Conservation (phyloP, 306 rosid species). For the Oemleria cerasiformis region DNA sequence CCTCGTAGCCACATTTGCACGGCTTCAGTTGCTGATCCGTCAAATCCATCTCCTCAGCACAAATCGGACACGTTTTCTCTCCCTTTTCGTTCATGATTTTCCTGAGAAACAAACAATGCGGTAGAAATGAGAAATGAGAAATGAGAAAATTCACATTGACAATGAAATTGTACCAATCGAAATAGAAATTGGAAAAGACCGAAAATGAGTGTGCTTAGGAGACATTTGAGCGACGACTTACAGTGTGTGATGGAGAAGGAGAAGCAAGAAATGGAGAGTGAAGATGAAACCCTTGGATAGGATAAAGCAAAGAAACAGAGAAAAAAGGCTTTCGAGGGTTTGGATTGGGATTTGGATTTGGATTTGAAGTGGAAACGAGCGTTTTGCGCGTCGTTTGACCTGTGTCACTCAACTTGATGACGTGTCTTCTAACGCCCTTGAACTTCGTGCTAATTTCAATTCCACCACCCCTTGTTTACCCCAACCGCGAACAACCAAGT, state of each 20-base stretch:
- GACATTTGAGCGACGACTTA: neutral
- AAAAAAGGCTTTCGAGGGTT: neutral
- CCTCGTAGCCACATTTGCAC: constrained; percentile 97
- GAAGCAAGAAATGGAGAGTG: neutral
- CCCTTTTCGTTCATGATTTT: constrained; percentile 88
- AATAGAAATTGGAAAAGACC: neutral
- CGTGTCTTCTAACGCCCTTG: constrained; percentile 7
- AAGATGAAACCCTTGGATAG: neutral
- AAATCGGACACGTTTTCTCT: constrained; percentile 92
- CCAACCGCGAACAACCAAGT: neutral
- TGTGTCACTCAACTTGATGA: neutral
- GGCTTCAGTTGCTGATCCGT: constrained; percentile 98
- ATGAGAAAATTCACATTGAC: neutral
- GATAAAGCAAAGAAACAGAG: neutral
- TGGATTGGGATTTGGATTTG: neutral
- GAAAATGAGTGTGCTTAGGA: neutral
- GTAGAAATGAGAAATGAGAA: neutral
- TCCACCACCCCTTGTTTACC: constrained; percentile 1
- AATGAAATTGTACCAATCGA: neutral
- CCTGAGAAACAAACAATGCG: constrained; percentile 13
- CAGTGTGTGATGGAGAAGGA: neutral
- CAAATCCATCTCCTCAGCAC: constrained; percentile 97
- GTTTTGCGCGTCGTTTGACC: neutral
- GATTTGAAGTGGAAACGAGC: neutral
- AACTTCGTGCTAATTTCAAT: neutral